A percentile compares a stretch with the other conserved stretches of the same genome.
These are phyloP conservation scores for Phytophthora aleatoria DNA, from an alignment of 352 stramenopile genomes.

Conservation along the genomic window DNA sequence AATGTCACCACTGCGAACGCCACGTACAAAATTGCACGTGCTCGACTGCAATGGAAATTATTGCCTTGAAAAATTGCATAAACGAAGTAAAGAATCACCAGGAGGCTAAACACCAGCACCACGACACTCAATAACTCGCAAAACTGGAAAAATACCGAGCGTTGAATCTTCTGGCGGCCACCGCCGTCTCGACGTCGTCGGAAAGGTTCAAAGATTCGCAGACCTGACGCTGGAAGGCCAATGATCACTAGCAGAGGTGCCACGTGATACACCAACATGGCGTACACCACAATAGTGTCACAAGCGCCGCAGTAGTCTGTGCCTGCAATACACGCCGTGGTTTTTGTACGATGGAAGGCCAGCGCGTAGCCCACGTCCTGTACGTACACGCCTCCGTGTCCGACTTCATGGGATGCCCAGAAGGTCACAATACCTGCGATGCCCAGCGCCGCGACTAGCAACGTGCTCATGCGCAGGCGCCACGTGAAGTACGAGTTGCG, in stretches of 20 bases:
- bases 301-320: constrained; percentile 58
- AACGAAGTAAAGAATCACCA: constrained; percentile 70
- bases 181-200: constrained; percentile 38
- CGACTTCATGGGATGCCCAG: constrained; percentile 43
- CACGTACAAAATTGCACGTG: constrained; percentile 46
- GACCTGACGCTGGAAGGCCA: constrained; percentile 60
- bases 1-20: constrained; percentile 54
- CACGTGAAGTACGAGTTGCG: constrained; percentile 85
- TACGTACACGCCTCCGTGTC: constrained; percentile 59
- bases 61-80: constrained; percentile 68
- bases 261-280: constrained; percentile 72
- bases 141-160: constrained; percentile 74
- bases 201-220: constrained; percentile 78
- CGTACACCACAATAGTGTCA: constrained; percentile 66
- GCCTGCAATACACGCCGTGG: constrained; percentile 24
- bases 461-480: constrained; percentile 52
- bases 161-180: constrained; percentile 66
- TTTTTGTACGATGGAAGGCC: constrained; percentile 47
- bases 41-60: constrained; percentile 66
- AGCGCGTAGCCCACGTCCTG: constrained; percentile 41
- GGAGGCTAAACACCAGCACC: constrained; percentile 50
- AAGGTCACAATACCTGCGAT: constrained; percentile 50
- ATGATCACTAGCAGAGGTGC: constrained; percentile 65
- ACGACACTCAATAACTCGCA: constrained; percentile 72
- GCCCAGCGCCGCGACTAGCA: constrained; percentile 49